Conservation (phyloP, 306 rosid genomes). For the Purshia tridentata region DNA sequence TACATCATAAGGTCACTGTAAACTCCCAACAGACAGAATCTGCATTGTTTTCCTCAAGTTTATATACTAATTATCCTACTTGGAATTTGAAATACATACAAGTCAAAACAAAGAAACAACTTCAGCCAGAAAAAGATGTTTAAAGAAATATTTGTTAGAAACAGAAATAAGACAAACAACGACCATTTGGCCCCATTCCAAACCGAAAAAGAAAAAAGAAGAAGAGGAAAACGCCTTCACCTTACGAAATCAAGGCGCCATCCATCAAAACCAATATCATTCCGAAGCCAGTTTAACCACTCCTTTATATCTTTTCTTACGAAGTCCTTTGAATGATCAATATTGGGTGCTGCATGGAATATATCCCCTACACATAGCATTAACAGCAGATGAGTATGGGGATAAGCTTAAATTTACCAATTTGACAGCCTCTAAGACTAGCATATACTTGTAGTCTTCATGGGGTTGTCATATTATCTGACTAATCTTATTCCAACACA, state of each 20-base stretch:
- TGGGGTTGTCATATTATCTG: neutral
- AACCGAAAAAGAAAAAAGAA: neutral
- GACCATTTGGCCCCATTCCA: neutral
- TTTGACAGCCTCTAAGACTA: constrained; percentile 7
- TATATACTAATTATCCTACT: neutral
- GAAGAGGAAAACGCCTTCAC: constrained; percentile 31
- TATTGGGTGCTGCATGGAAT: constrained; percentile 81
- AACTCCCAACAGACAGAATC: neutral
- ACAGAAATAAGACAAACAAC: constrained; percentile 7
- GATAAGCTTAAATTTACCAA: constrained; percentile 13
- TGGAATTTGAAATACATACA: neutral
- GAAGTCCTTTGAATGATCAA: constrained; percentile 77
- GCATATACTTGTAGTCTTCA: neutral
- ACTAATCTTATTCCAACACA: neutral
- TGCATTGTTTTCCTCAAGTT: neutral
- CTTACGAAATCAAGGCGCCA: constrained; percentile 84
- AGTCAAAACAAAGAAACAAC: neutral
- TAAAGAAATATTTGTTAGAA: neutral
- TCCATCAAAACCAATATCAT: constrained; percentile 73
- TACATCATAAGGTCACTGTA: neutral
- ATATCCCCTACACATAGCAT: constrained; percentile 56
- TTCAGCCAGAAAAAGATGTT: neutral
- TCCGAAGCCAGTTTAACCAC: constrained; percentile 79
- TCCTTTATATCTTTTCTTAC: constrained; percentile 62
- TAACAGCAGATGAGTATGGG: constrained; percentile 11